Conservation (phyloP, 2,329 filamentous ascomycete genomes). For the Alternaria sp. region DNA sequence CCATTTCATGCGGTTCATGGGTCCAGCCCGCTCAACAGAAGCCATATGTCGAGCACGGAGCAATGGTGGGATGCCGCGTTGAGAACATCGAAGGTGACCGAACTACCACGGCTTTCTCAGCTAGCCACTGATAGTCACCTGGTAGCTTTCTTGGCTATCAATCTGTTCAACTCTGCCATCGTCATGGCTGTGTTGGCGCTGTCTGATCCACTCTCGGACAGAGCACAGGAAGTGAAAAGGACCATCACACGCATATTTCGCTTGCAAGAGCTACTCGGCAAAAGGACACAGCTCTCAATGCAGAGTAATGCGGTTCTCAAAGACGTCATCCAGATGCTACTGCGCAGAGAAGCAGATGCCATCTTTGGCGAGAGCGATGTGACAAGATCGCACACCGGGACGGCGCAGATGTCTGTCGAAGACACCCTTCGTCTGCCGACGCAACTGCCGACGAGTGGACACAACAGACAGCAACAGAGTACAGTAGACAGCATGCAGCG, state of each 20-base stretch:
- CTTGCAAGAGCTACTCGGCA: constrained; percentile 45
- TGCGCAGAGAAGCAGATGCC: constrained; percentile 19
- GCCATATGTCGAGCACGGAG: constrained; percentile 31
- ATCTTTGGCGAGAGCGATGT: constrained; percentile 7
- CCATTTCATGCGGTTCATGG: constrained; percentile 4
- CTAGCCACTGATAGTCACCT: constrained; percentile 52
- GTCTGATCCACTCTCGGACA: constrained; percentile 51
- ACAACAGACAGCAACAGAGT: not conserved
- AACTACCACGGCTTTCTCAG: constrained; percentile 43
- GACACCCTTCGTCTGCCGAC: constrained; percentile 19
- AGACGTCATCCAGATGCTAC: constrained; percentile 20
- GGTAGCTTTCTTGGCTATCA: constrained; percentile 54
- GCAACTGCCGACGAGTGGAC: constrained; percentile 2
- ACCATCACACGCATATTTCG: constrained; percentile 52
- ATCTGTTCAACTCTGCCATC: constrained; percentile 54
- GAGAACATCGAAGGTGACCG: constrained; percentile 48
- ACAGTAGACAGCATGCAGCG: constrained; percentile 9
- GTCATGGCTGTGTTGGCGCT: constrained; percentile 53
- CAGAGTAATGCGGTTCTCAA: constrained; percentile 22
- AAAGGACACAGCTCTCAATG: constrained; percentile 16
- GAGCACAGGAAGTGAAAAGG: constrained; percentile 52
- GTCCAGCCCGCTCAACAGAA: constrained; percentile 10
- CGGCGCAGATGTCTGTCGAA: constrained; percentile 14
- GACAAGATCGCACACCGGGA: not conserved
- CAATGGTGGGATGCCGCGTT: constrained; percentile 50